Evolutionary conservation across 768 basidiomycete species (phyloP).

Genomic region (Termitomyces sp.): DNA sequence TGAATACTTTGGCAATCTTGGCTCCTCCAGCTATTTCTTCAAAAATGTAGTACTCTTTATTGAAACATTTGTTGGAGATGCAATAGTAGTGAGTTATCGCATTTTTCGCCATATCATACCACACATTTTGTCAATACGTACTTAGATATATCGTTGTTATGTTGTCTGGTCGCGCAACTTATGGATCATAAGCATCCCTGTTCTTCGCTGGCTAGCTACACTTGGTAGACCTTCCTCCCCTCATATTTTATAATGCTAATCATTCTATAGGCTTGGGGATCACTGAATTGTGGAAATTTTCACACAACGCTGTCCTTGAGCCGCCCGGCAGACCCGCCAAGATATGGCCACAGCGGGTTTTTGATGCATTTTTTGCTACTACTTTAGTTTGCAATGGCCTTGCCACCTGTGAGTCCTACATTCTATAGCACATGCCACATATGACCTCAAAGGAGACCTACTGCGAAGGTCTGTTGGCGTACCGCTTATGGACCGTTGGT

Average conservation of each 20-base stretch:
- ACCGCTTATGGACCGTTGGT: conserved; percentile 3
- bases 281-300: background rate
- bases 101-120: background rate
- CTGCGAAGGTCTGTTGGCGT: conserved; percentile 7
- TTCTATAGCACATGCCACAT: too few species aligned
- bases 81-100: background rate
- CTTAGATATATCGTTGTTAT: conserved; percentile 8
- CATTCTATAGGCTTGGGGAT: background rate
- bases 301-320: background rate
- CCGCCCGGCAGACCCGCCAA: background rate
- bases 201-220: conserved; percentile 2
- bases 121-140: background rate
- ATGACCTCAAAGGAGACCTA: background rate
- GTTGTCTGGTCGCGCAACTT: conserved; percentile 2
- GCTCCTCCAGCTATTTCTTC: background rate
- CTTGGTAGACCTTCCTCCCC: background rate
- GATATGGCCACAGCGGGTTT: background rate
- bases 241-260: background rate
- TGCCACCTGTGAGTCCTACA: background rate
- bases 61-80: conserved; percentile 1
- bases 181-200: conserved; percentile 1
- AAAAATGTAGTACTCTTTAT: background rate
- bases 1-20: background rate
- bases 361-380: conserved; percentile 2
- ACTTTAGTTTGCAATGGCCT: conserved; percentile 2